phyloP scores from a whole-genome alignment of 2,329 filamentous ascomycete species.

The Teratosphaeria nubilosa region DNA sequence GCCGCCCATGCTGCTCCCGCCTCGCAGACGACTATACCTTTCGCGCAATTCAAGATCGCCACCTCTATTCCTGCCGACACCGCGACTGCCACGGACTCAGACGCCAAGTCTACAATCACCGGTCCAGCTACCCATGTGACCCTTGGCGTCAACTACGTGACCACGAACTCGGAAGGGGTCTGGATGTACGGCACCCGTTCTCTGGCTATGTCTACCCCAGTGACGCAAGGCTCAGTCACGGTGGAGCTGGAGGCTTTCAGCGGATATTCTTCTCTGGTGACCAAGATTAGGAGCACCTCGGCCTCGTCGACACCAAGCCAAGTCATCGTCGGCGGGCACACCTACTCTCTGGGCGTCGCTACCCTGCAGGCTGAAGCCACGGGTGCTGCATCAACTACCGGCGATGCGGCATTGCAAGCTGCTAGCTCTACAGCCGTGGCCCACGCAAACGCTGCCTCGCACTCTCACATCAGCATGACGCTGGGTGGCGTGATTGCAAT shows the following conservation, averaged over 20 bases:
- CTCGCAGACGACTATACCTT: not conserved
- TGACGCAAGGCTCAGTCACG: constrained; percentile 4
- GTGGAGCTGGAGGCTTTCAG: constrained; percentile 4
- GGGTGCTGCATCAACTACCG: not conserved
- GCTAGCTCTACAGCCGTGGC: not conserved
- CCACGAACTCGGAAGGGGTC: constrained; percentile 7
- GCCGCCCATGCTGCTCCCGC: not conserved
- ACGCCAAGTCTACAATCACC: constrained; percentile 2
- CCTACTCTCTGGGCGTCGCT: constrained; percentile 2
- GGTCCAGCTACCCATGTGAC: constrained; percentile 1
- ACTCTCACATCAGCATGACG: not conserved
- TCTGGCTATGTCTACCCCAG: constrained; percentile 2
- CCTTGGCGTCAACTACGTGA: constrained; percentile 3
- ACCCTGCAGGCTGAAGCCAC: constrained; percentile 5
- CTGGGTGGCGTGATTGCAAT: not conserved
- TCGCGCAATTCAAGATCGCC: not conserved
- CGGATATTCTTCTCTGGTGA: constrained; percentile 5
- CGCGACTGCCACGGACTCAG: not conserved
- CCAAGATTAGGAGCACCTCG: not conserved
- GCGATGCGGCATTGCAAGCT: not conserved
- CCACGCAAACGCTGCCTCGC: not conserved
- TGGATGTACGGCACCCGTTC: constrained; percentile 9
- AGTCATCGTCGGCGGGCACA: constrained; percentile 5
- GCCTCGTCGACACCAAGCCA: not conserved
- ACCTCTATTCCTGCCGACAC: not conserved